A percentile compares a stretch with the other conserved stretches of the same genome.
Evolutionary conservation across 768 basidiomycete genomes (phyloP).

Genomic region (Leucocoprinus leucothites): DNA sequence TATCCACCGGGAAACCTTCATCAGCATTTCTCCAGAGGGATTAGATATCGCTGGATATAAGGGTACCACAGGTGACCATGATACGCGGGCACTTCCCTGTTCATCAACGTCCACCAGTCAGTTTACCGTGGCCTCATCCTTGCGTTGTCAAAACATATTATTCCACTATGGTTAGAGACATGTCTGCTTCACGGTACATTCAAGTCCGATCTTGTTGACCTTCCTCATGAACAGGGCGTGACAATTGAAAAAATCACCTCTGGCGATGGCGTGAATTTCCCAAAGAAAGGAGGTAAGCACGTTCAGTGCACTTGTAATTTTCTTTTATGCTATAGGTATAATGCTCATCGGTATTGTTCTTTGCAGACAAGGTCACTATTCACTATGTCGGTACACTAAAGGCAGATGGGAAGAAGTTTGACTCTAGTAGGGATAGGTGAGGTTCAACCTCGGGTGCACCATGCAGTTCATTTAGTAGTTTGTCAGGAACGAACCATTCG

Average conservation of each 20-base stretch:
- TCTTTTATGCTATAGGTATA: no score
- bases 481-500: constrained; percentile 55
- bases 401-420: constrained; percentile 58
- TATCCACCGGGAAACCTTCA: neutral
- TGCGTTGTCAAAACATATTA: no score
- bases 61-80: no score
- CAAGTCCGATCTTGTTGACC: constrained; percentile 4
- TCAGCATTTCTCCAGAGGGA: neutral
- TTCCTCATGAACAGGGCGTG: constrained; percentile 54
- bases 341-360: no score
- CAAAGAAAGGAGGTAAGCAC: constrained; percentile 66
- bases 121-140: no score
- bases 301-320: constrained; percentile 9
- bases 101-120: no score
- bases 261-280: constrained; percentile 65
- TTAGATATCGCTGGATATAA: neutral
- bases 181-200: neutral
- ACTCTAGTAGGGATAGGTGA: constrained; percentile 77
- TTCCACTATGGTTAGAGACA: neutral
- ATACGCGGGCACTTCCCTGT: no score
- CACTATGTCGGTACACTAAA: constrained; percentile 76
- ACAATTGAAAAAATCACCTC: constrained; percentile 51
- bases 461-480: neutral
- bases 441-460: constrained; percentile 16
- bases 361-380: constrained; percentile 64